These are phyloP conservation scores for Hypholoma sublateritium DNA, from an alignment of 768 basidiomycete genomes.

Conservation along the genomic window DNA sequence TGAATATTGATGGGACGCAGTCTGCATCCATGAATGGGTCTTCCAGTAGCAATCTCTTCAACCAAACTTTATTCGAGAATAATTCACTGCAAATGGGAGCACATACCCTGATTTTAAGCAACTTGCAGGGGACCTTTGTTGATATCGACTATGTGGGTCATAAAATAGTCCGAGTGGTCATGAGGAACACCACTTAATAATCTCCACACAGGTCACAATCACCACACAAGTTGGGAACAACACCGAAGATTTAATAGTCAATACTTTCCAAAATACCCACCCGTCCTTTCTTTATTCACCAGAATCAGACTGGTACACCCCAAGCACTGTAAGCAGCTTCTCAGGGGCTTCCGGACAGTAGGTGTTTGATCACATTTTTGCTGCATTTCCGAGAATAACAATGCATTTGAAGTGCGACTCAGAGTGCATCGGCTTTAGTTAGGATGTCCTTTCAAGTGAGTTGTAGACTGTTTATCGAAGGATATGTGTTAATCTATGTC, in stretches of 20 bases:
- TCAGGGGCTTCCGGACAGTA: conserved; percentile 44
- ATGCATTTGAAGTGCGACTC: neutral
- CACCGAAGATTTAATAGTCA: conserved; percentile 19
- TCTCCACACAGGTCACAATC: conserved; percentile 13
- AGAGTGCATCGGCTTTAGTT: neutral
- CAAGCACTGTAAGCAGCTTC: conserved; percentile 33
- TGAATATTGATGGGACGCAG: conserved; percentile 10
- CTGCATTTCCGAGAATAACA: neutral
- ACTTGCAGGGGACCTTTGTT: neutral
- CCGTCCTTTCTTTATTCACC: conserved; percentile 35
- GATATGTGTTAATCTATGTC: neutral
- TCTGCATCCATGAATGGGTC: conserved; percentile 2
- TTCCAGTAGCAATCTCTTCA: neutral
- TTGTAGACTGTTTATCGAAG: neutral
- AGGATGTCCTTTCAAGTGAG: neutral
- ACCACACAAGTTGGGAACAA: conserved; percentile 15
- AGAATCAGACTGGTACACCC: conserved; percentile 31
- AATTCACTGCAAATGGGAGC: neutral
- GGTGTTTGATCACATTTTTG: conserved; percentile 15
- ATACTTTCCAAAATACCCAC: conserved; percentile 31
- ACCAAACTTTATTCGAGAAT: neutral
- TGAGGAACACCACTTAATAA: neutral
- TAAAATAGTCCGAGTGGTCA: neutral
- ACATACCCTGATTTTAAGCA: neutral
- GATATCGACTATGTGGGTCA: conserved; percentile 3